A percentile compares a stretch with the other conserved stretches of the same genome.
Evolutionary conservation across 2,329 filamentous ascomycete species (phyloP).

Genomic region (Cytospora paraplurivora): DNA sequence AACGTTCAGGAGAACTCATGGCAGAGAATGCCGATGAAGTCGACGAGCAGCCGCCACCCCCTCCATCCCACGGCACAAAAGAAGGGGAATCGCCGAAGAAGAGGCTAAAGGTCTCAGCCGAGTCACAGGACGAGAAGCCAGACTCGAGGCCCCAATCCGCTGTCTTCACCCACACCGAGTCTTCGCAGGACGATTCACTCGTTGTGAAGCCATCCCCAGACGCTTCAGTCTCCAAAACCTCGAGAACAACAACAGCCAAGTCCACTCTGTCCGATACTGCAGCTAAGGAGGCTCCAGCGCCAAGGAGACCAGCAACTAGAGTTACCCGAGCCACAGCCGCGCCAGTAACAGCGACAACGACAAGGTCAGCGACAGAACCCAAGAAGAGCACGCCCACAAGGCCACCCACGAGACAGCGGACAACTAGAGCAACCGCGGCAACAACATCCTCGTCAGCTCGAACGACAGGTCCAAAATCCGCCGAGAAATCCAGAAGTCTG

Average conservation of each 20-base stretch:
- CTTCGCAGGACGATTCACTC: slow-evolving; percentile 34
- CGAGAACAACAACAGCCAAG: slow-evolving; percentile 17
- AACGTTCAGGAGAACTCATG: slow-evolving; percentile 43
- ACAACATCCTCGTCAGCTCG: slow-evolving; percentile 20
- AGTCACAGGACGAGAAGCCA: slow-evolving; percentile 21
- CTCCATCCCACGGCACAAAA: slow-evolving; percentile 39
- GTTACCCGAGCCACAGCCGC: background rate
- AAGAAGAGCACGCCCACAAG: slow-evolving; percentile 17
- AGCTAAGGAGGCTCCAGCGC: slow-evolving; percentile 17
- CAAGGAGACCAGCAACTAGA: slow-evolving; percentile 11
- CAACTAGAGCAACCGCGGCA: slow-evolving; percentile 21
- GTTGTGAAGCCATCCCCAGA: slow-evolving; percentile 19
- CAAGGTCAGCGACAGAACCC: background rate
- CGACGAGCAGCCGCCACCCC: slow-evolving; percentile 39
- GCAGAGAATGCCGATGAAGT: slow-evolving; percentile 51
- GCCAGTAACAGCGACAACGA: background rate
- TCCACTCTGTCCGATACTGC: slow-evolving; percentile 12
- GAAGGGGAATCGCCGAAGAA: slow-evolving; percentile 38
- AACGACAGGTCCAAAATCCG: slow-evolving; percentile 7
- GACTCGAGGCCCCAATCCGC: slow-evolving; percentile 28
- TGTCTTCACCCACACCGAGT: slow-evolving; percentile 30
- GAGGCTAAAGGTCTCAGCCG: slow-evolving; percentile 32
- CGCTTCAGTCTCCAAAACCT: slow-evolving; percentile 21
- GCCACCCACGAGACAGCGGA: slow-evolving; percentile 16
- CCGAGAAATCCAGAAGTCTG: slow-evolving; percentile 14